Evolutionary conservation across 495 filamentous ascomycete genomes (phyloP).

Genomic region (Chaetomium tenue): DNA sequence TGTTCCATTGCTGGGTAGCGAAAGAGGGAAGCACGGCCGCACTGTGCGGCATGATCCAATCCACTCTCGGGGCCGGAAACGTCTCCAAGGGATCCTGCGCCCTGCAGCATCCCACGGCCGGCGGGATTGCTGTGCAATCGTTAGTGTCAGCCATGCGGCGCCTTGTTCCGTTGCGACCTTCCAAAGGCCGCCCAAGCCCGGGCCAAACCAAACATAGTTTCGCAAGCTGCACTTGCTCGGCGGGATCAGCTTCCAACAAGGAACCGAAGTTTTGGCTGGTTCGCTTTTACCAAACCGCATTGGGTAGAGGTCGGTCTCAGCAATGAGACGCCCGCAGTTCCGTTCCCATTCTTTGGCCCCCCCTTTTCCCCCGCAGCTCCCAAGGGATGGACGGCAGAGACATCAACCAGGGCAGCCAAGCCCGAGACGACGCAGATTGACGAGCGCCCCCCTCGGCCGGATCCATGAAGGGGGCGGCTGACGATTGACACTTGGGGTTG

Average conservation of each 20-base stretch:
- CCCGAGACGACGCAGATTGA: constrained; percentile 8
- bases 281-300: not conserved
- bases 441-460: not conserved
- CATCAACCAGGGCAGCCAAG: constrained; percentile 14
- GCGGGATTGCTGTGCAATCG: not conserved
- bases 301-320: not conserved
- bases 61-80: constrained; percentile 21
- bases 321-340: constrained; percentile 12
- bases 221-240: constrained; percentile 18
- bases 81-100: constrained; percentile 5
- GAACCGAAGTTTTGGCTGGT: constrained; percentile 3
- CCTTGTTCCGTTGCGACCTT: constrained; percentile 9
- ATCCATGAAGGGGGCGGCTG: constrained; percentile 10
- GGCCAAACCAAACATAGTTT: constrained; percentile 21
- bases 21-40: constrained; percentile 2
- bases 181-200: constrained; percentile 10
- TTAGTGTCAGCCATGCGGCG: constrained; percentile 12
- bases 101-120: not conserved
- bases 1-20: not conserved
- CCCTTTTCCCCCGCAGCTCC: not conserved
- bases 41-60: constrained; percentile 24
- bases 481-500: not conserved
- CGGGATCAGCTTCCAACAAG: constrained; percentile 11
- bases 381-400: constrained; percentile 15
- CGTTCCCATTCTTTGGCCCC: constrained; percentile 6